Evolutionary conservation across 345 rosid genomes (phyloP), one percentile per base, ranked within the genome.

Genomic region (Hypericum perforatum): DNA sequence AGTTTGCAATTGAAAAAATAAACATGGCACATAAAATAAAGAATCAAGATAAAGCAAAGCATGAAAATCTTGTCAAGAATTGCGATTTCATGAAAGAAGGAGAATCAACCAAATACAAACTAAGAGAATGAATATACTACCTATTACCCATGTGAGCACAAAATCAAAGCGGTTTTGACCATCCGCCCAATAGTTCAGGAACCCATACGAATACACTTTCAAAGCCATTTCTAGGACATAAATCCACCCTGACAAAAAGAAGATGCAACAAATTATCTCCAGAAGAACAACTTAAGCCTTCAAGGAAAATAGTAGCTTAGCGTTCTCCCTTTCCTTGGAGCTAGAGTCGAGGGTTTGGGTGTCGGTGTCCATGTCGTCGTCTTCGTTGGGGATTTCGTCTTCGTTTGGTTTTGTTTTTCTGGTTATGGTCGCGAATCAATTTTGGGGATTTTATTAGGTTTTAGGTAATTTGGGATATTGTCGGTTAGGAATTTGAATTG

Each of bases 161-260:
- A 92, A 92, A 74, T 92, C 98, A 65, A 92, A 92, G 55, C 86
- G 84, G 63, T 92, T 92, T 72, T 84, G 86, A 58, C 97, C 95
- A 63, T 85, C 97, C 63, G 85, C 85, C 98, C 97, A 92, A 50
- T 88, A 92, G 63, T 92, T 92, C 59, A 63, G 75, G 42, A 92
- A 92, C 60, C 98, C 97, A 48, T 57, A 85, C 16, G 98, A 65
- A 70, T 83, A 92, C 43, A 88, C 70, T 70, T 92, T 92, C 47
- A 92, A 69, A 55, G 85, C 89, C 98, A 88, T 92, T 84, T 92
- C 97, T 73, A 92, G 56, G 49, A 92, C 85, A 64, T 92, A 92
- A 60, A 92, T 74, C 98, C 98, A 92, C 52, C 97, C 98, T 92
- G 90, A 63, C 45, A 57, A 59, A 53, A 37, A 44, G 7, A 65